These are phyloP conservation scores for Petasospora fabianii DNA, from an alignment of 1,139 yeast species.

Conservation along the genomic window DNA sequence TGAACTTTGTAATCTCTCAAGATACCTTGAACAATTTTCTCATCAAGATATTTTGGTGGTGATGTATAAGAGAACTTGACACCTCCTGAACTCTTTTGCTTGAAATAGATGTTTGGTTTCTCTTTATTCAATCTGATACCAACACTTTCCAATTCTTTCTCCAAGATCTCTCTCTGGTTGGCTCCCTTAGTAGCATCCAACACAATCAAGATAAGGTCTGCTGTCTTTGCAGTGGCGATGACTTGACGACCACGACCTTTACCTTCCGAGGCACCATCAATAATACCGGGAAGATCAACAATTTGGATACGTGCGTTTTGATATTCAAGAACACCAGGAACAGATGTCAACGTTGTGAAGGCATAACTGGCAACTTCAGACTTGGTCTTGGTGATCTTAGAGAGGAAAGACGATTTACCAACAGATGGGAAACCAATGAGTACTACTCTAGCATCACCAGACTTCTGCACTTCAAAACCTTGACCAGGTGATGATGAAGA, in stretches of 20 bases:
- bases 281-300: conserved; percentile 95
- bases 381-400: conserved; percentile 86
- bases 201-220: conserved; percentile 89
- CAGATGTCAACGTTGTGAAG: conserved; percentile 93
- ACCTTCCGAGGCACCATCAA: conserved; percentile 95
- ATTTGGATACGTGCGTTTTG: conserved; percentile 97
- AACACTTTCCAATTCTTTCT: conserved; percentile 86
- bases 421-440: conserved; percentile 97
- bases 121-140: conserved; percentile 85
- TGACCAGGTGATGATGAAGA: conserved; percentile 61
- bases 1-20: conserved; percentile 85
- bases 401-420: conserved; percentile 87
- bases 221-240: conserved; percentile 92
- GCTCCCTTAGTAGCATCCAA: conserved; percentile 92
- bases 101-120: conserved; percentile 78
- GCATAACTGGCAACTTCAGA: conserved; percentile 94
- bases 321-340: conserved; percentile 91
- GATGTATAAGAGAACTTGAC: conserved; percentile 75
- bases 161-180: conserved; percentile 83
- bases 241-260: conserved; percentile 98
- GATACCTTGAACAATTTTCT: conserved; percentile 71
- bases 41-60: conserved; percentile 81
- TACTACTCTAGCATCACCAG: conserved; percentile 95
- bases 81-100: conserved; percentile 86
- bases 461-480: conserved; percentile 93